Conservation (phyloP, 2,329 filamentous ascomycete species). For the Aspergillus flavus region DNA sequence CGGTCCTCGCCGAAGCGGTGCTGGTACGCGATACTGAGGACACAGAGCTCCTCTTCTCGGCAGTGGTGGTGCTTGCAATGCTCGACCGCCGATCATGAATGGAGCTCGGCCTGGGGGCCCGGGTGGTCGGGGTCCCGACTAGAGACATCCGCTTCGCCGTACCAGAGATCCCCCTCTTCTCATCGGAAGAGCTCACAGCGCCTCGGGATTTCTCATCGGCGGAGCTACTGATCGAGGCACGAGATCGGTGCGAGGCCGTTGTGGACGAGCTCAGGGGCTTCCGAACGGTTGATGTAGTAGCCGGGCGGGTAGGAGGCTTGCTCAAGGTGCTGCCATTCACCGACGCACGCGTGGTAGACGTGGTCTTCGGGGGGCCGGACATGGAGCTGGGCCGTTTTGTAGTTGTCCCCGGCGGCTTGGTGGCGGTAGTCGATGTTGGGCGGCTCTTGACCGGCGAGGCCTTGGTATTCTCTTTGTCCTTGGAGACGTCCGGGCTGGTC, state of each 20-base stretch:
- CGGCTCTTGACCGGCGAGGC: slow-evolving; percentile 37
- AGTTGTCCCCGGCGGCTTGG: slow-evolving; percentile 40
- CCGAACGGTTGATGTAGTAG: slow-evolving; percentile 35
- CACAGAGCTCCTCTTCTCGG: slow-evolving; percentile 32
- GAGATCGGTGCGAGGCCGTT: slow-evolving; percentile 43
- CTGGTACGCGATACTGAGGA: slow-evolving; percentile 22
- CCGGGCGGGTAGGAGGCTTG: slow-evolving; percentile 49
- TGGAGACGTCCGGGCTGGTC: slow-evolving; percentile 39
- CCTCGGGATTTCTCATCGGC: slow-evolving; percentile 46
- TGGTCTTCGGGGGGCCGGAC: slow-evolving; percentile 32
- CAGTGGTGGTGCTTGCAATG: slow-evolving; percentile 36
- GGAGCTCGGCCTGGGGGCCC: slow-evolving; percentile 38
- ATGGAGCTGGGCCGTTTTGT: slow-evolving; percentile 41
- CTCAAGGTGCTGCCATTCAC: slow-evolving; percentile 43
- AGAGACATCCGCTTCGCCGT: slow-evolving; percentile 50
- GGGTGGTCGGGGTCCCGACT: slow-evolving; percentile 39
- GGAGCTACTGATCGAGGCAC: slow-evolving; percentile 47
- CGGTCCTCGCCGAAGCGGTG: slow-evolving; percentile 29
- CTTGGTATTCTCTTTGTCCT: slow-evolving; percentile 36
- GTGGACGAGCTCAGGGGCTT: slow-evolving; percentile 41
- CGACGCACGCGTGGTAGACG: slow-evolving; percentile 31
- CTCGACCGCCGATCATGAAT: slow-evolving; percentile 42
- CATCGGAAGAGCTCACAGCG: slow-evolving; percentile 48
- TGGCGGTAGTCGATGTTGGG: slow-evolving; percentile 24
- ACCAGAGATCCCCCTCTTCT: slow-evolving; percentile 45